phyloP scores from a whole-genome alignment of 768 basidiomycete genomes.

The Hortiboletus campestris region DNA sequence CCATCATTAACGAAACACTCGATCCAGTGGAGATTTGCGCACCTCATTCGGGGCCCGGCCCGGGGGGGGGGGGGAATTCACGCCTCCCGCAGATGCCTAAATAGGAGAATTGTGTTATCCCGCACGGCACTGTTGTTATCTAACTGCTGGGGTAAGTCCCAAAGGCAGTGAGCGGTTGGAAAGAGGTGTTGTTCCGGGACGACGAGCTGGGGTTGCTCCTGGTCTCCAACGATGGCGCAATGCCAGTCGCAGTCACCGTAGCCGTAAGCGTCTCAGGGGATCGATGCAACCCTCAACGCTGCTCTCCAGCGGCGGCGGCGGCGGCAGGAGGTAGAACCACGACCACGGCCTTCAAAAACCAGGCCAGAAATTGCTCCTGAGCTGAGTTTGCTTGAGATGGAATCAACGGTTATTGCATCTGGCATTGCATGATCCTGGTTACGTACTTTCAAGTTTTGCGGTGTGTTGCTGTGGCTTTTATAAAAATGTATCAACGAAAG shows the following conservation, averaged over 20 bases:
- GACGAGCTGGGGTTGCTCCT: not conserved
- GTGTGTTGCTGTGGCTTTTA: too few species aligned
- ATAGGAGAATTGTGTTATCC: not conserved
- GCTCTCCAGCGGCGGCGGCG: slow-evolving; percentile 24
- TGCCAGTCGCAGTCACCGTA: slow-evolving; percentile 1
- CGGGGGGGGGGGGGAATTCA: not conserved
- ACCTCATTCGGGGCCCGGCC: slow-evolving; percentile 7
- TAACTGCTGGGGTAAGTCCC: not conserved
- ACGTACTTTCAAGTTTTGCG: slow-evolving; percentile 10
- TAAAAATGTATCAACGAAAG: too few species aligned
- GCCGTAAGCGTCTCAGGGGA: slow-evolving; percentile 3
- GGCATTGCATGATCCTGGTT: not conserved
- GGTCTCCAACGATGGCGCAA: slow-evolving; percentile 7
- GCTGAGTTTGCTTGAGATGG: slow-evolving; percentile 11
- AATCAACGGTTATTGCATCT: not conserved
- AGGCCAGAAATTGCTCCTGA: slow-evolving; percentile 26
- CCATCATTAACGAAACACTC: too few species aligned
- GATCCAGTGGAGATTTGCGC: not conserved
- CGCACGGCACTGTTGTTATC: not conserved
- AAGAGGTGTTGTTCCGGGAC: not conserved
- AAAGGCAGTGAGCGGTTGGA: not conserved
- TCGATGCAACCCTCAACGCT: not conserved
- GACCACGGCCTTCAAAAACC: slow-evolving; percentile 9
- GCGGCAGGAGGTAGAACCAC: slow-evolving; percentile 13
- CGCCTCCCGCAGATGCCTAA: not conserved